Base-by-base conservation (phyloP, 139 green algal species). In the Chlamydomonas sp. region DNA sequence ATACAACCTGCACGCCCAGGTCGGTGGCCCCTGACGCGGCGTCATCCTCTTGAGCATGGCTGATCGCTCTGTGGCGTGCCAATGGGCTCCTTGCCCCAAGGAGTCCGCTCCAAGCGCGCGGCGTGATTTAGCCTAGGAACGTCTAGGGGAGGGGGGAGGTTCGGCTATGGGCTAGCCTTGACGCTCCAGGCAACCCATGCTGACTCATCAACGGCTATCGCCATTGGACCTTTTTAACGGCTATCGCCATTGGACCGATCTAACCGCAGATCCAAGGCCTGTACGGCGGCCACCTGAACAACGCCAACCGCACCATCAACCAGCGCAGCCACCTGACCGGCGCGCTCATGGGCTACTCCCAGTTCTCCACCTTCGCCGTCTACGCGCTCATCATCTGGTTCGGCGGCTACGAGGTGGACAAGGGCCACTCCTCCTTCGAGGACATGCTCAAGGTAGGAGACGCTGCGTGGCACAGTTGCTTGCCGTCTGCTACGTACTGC, bases 301-400 rank as follows among this genome's bases (percentile, higher is more conserved):
- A 12, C 7, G 60, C 57, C 49, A 72, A 73, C 71, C 73, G 71
- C 15, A 62, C 69, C 18, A 81, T 87, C 59, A 60, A 62, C 64
- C 80, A 80, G 82, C 31, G 68, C 64, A 80, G 71, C 82, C 6
- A 74, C 82, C 72, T 80, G 9, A 87, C 69, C 4, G 82, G 82
- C 16, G 16, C 12, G 10, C 66, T 71, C 12, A 71, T 71, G 10
- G 66, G 66, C 72, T 77, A 77, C 72, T 77, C 72, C 72, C 72
- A 77, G 85, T 75, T 89, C 66, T 63, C 89, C 17, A 91, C 94
- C n/a, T 95, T 94, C 63, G 89, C 67, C 20, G 87, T 91, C 14
- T 96, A 96, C 83, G 89, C 90, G 1, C 79, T 97, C 20, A 85
- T 90, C 63, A 94, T 96, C 76, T 95, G 94, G 72, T 77, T 77